These are phyloP conservation scores for Nakaseomyces sp. DNA, from an alignment of 1,139 yeast genomes.

Conservation along the genomic window DNA sequence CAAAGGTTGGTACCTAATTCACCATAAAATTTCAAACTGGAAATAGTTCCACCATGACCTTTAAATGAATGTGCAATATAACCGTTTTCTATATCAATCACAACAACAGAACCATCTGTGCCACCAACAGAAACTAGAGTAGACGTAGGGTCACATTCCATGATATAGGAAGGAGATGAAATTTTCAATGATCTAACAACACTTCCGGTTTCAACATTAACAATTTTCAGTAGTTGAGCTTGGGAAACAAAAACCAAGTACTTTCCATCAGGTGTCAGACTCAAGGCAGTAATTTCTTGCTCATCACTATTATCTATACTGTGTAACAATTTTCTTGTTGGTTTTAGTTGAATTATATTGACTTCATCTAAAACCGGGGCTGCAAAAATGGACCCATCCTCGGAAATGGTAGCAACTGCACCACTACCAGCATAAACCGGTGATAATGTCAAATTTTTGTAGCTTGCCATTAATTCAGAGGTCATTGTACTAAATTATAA, in stretches of 20 bases:
- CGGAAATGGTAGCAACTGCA: conserved; percentile 59
- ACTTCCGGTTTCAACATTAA: conserved; percentile 35
- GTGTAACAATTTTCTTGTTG: conserved; percentile 43
- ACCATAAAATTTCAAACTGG: conserved; percentile 68
- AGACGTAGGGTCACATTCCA: conserved; percentile 70
- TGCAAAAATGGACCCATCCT: conserved; percentile 64
- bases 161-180: conserved; percentile 73
- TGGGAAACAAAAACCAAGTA: conserved; percentile 69
- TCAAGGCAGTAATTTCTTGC: conserved; percentile 56
- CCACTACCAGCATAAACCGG: conserved; percentile 82
- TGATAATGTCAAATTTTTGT: conserved; percentile 40
- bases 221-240: conserved; percentile 71
- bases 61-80: conserved; percentile 81
- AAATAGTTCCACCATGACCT: conserved; percentile 92
- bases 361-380: conserved; percentile 72
- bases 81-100: conserved; percentile 88
- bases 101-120: conserved; percentile 85
- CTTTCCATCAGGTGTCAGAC: conserved; percentile 67
- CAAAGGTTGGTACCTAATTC: conserved; percentile 61
- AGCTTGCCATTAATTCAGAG: conserved; percentile 15
- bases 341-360: conserved; percentile 51
- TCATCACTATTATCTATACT: conserved; percentile 82
- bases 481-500: no score
- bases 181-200: conserved; percentile 49
- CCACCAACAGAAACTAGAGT: conserved; percentile 89